Evolutionary conservation across 345 rosid species (phyloP).

Genomic region (Hibiscus mutabilis): DNA sequence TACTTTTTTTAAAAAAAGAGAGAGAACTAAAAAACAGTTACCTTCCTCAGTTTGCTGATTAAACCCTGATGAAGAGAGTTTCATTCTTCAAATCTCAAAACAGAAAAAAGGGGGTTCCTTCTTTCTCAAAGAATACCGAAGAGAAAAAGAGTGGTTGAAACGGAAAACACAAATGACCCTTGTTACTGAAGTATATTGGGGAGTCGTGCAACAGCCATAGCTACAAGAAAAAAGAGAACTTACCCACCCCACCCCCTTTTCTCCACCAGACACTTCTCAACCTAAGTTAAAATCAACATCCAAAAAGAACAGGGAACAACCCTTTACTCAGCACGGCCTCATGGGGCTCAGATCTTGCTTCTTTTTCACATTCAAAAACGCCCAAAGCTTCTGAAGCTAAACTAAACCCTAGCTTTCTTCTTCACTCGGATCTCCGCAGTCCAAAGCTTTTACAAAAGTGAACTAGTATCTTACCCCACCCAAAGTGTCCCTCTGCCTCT

Average conservation of each 20-base stretch:
- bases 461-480: neutral
- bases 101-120: neutral
- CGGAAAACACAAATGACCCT: neutral
- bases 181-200: neutral
- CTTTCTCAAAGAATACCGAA: slow-evolving; percentile 19
- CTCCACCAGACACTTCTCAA: slow-evolving; percentile 3
- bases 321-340: neutral
- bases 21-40: slow-evolving; percentile 12
- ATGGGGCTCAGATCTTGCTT: slow-evolving; percentile 9
- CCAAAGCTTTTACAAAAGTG: neutral
- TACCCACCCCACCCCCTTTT: slow-evolving; percentile 8
- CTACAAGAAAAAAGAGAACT: neutral
- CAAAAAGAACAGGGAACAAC: neutral
- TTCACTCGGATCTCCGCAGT: neutral
- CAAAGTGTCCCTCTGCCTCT: neutral
- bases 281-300: slow-evolving; percentile 1
- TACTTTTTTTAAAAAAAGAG: slow-evolving; percentile 12
- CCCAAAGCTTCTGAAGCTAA: neutral
- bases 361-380: slow-evolving; percentile 10
- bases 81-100: slow-evolving; percentile 37
- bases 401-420: neutral
- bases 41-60: slow-evolving; percentile 88
- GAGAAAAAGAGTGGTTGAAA: slow-evolving; percentile 11
- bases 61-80: slow-evolving; percentile 83
- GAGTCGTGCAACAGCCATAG: neutral